Conservation (phyloP, 768 basidiomycete species). For the Cyclocybe cylindracea region DNA sequence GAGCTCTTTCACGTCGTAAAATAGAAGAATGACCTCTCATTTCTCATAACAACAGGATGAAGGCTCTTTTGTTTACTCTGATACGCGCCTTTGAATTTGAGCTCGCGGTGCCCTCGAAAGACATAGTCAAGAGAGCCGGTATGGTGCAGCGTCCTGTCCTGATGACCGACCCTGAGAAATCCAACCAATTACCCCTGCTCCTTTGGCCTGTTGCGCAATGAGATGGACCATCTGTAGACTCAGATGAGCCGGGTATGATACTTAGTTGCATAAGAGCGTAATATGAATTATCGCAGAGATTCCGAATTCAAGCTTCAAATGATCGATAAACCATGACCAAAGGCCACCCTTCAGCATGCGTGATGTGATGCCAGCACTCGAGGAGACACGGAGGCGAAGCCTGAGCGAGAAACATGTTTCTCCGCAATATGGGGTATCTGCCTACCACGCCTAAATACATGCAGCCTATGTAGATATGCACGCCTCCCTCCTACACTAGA, state of each 20-base stretch:
- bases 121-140: constrained; percentile 37
- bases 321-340: no score
- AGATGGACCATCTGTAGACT: background rate
- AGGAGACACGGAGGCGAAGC: no score
- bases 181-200: constrained; percentile 45
- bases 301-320: no score
- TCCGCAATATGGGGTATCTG: no score
- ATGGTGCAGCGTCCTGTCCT: constrained; percentile 45
- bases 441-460: no score
- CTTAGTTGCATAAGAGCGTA: no score
- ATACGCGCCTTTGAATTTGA: constrained; percentile 56
- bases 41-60: constrained; percentile 19
- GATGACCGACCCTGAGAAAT: constrained; percentile 32
- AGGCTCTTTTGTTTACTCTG: constrained; percentile 46
- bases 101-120: constrained; percentile 47
- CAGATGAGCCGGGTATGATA: background rate
- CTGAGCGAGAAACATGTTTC: no score
- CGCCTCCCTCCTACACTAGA: no score
- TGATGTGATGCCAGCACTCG: no score
- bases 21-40: background rate
- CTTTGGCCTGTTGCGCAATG: constrained; percentile 16
- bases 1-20: background rate
- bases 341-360: no score
- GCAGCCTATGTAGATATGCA: no score
- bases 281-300: no score